Percentiles rank a stretch among this genome's conserved stretches.
These are phyloP conservation scores for Choiromyces venosus DNA, from an alignment of 495 filamentous ascomycete species.

Conservation along the genomic window DNA sequence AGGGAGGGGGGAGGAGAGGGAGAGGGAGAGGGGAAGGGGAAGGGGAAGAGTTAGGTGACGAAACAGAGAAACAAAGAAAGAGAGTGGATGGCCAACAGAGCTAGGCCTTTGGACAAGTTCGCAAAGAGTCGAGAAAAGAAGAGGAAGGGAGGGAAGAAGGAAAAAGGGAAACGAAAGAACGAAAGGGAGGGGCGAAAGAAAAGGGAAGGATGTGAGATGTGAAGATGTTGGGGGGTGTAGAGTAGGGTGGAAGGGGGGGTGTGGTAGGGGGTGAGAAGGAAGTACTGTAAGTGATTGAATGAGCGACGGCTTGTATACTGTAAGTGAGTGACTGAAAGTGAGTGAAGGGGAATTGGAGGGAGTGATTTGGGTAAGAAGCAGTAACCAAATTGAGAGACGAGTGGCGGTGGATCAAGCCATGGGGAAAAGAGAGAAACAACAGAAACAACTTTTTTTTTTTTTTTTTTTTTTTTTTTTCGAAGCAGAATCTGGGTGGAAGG, in stretches of 20 bases:
- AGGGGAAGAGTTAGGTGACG: conserved; percentile 33
- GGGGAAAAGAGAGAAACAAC: conserved; percentile 20
- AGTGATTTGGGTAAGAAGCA: conserved; percentile 8
- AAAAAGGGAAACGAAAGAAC: conserved; percentile 18
- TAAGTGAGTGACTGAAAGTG: conserved; percentile 3
- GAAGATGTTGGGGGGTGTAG: conserved; percentile 27
- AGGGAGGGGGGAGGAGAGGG: conserved; percentile 6
- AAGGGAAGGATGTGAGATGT: conserved; percentile 22
- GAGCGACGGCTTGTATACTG: neutral
- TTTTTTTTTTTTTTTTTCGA: neutral
- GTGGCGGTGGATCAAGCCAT: conserved; percentile 31
- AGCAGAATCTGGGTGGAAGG: neutral
- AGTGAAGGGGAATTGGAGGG: neutral
- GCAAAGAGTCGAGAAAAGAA: conserved; percentile 31
- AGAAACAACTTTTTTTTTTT: neutral
- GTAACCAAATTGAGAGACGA: conserved; percentile 23
- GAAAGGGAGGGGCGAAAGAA: conserved; percentile 19
- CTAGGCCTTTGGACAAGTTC: conserved; percentile 28
- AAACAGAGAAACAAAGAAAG: conserved; percentile 39
- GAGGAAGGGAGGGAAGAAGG: conserved; percentile 13
- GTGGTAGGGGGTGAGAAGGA: neutral
- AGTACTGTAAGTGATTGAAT: neutral
- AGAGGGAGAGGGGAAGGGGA: conserved; percentile 7
- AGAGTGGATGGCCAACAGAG: conserved; percentile 42
- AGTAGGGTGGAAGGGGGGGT: conserved; percentile 25